Conservation (phyloP, 768 basidiomycete genomes). For the Pulveroboletus ravenelii region DNA sequence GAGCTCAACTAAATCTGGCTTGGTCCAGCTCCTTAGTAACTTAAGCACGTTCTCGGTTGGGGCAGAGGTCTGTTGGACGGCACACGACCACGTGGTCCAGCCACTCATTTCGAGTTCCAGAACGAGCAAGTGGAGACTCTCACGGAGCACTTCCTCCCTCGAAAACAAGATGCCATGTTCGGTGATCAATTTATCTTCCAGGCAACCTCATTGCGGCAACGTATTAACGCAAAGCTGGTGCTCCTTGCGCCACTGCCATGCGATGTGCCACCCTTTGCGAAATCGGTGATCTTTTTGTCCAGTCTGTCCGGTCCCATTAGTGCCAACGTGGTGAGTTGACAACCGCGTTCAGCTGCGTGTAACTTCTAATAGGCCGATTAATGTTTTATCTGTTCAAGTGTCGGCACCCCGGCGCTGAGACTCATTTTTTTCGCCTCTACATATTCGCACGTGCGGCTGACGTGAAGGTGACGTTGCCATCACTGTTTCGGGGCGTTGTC, state of each 20-base stretch:
- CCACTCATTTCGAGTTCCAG: slow-evolving; percentile 9
- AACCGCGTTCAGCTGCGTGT: neutral
- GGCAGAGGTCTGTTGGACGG: slow-evolving; percentile 18
- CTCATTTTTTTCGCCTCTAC: slow-evolving; percentile 28
- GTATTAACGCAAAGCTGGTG: slow-evolving; percentile 25
- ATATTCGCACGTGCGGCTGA: slow-evolving; percentile 26
- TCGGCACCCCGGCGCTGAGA: slow-evolving; percentile 24
- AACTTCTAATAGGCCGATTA: too few species aligned
- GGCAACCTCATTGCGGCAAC: slow-evolving; percentile 14
- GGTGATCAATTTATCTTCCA: slow-evolving; percentile 31
- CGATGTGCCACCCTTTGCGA: slow-evolving; percentile 28
- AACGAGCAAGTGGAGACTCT: slow-evolving; percentile 17
- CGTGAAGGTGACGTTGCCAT: slow-evolving; percentile 28
- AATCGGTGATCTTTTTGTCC: slow-evolving; percentile 31
- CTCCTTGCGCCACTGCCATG: slow-evolving; percentile 26
- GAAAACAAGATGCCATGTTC: slow-evolving; percentile 27
- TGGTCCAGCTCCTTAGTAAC: slow-evolving; percentile 25
- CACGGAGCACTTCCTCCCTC: slow-evolving; percentile 27
- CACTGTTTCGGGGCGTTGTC: slow-evolving; percentile 27
- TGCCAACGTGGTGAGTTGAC: slow-evolving; percentile 23
- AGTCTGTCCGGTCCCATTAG: slow-evolving; percentile 24
- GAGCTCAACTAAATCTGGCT: neutral
- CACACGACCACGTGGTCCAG: slow-evolving; percentile 1
- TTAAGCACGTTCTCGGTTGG: slow-evolving; percentile 15
- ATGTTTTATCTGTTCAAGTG: slow-evolving; percentile 10